phyloP scores from a whole-genome alignment of 306 rosid genomes.

The Prunus kanzakura region DNA sequence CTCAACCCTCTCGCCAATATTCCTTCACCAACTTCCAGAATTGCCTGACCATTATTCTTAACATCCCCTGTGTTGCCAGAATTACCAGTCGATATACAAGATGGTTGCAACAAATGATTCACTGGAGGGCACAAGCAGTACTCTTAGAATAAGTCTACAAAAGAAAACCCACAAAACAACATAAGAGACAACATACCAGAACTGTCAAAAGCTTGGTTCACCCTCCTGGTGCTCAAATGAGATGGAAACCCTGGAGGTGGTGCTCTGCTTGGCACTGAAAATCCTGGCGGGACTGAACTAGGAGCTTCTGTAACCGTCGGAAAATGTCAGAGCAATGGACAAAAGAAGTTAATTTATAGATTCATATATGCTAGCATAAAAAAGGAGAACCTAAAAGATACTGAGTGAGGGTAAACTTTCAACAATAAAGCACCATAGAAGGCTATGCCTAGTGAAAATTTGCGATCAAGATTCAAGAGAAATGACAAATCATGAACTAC shows the following conservation, averaged over 20 bases:
- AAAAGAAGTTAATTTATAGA: background rate
- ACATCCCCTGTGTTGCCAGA: background rate
- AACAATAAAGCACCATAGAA: background rate
- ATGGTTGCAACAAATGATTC: conserved; percentile 1
- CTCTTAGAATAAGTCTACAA: background rate
- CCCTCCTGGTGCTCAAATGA: conserved; percentile 5
- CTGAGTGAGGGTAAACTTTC: background rate
- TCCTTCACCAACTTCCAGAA: background rate
- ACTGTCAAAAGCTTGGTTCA: conserved; percentile 1
- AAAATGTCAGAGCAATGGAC: background rate
- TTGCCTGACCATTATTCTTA: background rate
- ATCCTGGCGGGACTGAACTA: conserved; percentile 8
- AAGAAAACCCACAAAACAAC: background rate
- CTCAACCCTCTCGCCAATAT: background rate
- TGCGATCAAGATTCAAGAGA: background rate
- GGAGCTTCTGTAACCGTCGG: background rate
- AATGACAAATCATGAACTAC: background rate
- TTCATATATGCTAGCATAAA: background rate
- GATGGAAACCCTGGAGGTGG: conserved; percentile 20
- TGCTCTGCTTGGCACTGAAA: conserved; percentile 9
- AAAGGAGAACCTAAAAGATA: background rate
- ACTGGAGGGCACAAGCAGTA: background rate
- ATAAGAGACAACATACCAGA: background rate
- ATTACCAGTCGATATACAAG: background rate
- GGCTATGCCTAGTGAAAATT: background rate